A percentile compares a stretch with the other conserved stretches of the same genome.
Conservation (phyloP, 2,329 filamentous ascomycete genomes). For the Curvularia lunata region DNA sequence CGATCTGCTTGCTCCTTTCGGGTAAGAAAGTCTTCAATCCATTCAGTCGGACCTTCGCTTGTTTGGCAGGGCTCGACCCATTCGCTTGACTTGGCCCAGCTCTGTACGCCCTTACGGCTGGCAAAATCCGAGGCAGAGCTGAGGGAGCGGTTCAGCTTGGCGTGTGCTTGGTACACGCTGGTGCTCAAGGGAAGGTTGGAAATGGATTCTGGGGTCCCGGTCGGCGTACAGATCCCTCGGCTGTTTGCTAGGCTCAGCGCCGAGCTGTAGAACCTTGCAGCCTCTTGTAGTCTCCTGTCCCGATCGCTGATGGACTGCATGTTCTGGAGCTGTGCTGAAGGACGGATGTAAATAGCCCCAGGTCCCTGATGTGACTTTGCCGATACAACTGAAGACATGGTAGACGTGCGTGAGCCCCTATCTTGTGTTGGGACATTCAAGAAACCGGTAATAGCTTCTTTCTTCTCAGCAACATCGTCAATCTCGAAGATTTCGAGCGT, state of each 20-base stretch:
- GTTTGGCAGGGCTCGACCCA: slow-evolving; percentile 12
- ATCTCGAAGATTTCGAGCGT: neutral
- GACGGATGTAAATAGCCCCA: slow-evolving; percentile 14
- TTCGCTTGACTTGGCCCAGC: slow-evolving; percentile 11
- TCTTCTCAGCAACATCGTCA: neutral
- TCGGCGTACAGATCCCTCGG: neutral
- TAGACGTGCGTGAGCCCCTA: slow-evolving; percentile 8
- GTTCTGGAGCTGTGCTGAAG: slow-evolving; percentile 14
- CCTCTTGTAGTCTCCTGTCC: slow-evolving; percentile 1
- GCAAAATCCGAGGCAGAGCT: neutral
- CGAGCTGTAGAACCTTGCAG: neutral
- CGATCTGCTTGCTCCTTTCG: slow-evolving; percentile 13
- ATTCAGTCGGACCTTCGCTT: slow-evolving; percentile 5
- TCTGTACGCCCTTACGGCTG: neutral
- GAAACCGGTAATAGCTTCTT: neutral
- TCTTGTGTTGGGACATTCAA: neutral
- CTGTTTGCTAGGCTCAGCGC: neutral
- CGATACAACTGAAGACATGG: slow-evolving; percentile 12
- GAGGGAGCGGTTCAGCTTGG: slow-evolving; percentile 2
- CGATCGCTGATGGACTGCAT: slow-evolving; percentile 17
- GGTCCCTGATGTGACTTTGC: slow-evolving; percentile 7
- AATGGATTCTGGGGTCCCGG: slow-evolving; percentile 12
- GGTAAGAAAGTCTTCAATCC: slow-evolving; percentile 18
- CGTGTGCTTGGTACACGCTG: slow-evolving; percentile 7
- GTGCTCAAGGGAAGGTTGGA: slow-evolving; percentile 1